Percentiles rank a stretch among this genome's conserved stretches.
Evolutionary conservation across 2,329 filamentous ascomycete genomes (phyloP).

Genomic region (Malbranchea cinnamomea): DNA sequence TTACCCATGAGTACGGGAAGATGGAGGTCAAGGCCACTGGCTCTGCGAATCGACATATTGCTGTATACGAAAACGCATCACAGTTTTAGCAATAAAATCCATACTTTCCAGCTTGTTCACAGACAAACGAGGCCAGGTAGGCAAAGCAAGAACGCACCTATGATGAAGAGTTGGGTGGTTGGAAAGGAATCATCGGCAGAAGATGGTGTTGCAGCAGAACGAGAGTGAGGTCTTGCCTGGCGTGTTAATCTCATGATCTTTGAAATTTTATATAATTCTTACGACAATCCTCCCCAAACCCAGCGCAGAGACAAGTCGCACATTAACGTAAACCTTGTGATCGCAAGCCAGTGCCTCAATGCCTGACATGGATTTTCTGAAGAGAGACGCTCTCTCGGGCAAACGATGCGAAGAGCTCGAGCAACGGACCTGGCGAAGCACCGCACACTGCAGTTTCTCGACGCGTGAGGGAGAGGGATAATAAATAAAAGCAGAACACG

Average conservation of each 20-base stretch:
- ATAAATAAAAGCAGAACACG: no score
- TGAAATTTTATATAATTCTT: constrained; percentile 36
- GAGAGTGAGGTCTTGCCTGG: constrained; percentile 29
- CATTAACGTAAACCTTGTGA: no score
- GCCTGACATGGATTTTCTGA: no score
- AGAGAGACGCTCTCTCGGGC: no score
- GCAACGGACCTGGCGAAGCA: no score
- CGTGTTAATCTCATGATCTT: constrained; percentile 46
- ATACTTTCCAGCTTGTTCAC: constrained; percentile 6
- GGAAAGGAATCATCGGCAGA: constrained; percentile 64
- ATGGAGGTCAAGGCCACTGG: constrained; percentile 87
- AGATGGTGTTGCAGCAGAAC: constrained; percentile 17
- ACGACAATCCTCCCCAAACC: constrained; percentile 27
- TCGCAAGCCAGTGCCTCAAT: no score
- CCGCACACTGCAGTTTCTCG: no score
- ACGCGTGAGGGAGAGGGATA: no score
- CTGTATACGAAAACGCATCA: no score
- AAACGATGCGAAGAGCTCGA: no score
- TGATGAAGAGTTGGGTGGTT: constrained; percentile 63
- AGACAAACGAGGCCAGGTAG: not conserved
- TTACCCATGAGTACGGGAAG: constrained; percentile 79
- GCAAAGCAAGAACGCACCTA: constrained; percentile 44
- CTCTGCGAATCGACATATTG: constrained; percentile 82
- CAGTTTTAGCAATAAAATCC: no score
- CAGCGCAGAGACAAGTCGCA: no score